Evolutionary conservation across 495 filamentous ascomycete genomes (phyloP), one percentile per base, ranked within the genome.

Genomic region (Haplographium delicatum): DNA sequence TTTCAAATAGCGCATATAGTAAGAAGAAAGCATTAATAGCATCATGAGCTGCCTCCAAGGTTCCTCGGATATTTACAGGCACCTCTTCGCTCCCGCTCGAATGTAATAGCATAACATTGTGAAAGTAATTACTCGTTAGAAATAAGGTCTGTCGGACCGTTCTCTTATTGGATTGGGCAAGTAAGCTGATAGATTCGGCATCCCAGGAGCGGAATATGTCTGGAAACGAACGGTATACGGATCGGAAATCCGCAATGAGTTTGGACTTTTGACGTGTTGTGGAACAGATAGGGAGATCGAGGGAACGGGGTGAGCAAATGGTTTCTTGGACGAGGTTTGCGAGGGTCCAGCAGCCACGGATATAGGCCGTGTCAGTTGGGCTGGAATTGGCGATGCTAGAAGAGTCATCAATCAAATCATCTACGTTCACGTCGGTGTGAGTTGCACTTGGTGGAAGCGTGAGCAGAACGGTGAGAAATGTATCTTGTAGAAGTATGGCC

Each of bases 401-500:
- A 11, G 68, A 51, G 51, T 75, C 67, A 28, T 78, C 74, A 16
- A 75, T 61, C 24, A 87, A 74, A 45, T 84, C 82, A 34, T 84
- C 83, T 7, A 85, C 78, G 23, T 67, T 74, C 23, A 87, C 82
- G 61, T 88, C 84, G 5, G 79, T 84, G 63, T 87, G 83, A 1
- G 79, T 86, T n/a, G 82, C 78, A 26, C 71, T 78, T 1, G 84
- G 84, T 0, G 84, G 84, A 0, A 88, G 71, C 25, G 83, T 82
- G 10, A 88, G 72, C 2, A 87, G 75, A 10, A 88, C 81, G n/a
- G 82, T 86, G 3, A 88, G 72, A 68, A 87, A 87, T 11, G 84
- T 88, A 60, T 88, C 84, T 63, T 88, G 84, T 13, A 86, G 73
- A 8, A 87, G 66, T 10, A 88, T 81, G 4, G 84, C 82, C 60